Evolutionary conservation across 176 grass and related monocot genomes (phyloP).

Genomic region (Oryza glumipatula): DNA sequence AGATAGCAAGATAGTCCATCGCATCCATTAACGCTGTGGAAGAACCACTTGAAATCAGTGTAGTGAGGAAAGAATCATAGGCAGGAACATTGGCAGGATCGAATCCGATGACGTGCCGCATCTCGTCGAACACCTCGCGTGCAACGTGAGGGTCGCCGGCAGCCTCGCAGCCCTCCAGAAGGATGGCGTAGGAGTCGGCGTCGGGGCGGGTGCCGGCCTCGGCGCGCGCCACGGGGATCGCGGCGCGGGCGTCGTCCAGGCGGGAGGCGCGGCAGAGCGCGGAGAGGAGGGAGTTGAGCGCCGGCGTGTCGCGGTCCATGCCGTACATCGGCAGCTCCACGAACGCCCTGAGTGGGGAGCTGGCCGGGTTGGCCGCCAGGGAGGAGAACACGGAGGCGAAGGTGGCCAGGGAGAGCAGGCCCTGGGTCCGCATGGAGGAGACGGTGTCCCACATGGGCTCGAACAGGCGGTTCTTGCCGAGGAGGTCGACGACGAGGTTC

Average conservation of each 20-base stretch:
- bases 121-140: constrained; percentile 82
- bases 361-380: constrained; percentile 43
- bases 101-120: constrained; percentile 56
- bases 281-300: constrained; percentile 79
- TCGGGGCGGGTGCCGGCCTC: constrained; percentile 50
- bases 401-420: constrained; percentile 72
- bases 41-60: constrained; percentile 55
- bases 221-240: constrained; percentile 41
- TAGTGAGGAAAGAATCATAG: constrained; percentile 81
- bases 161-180: constrained; percentile 82
- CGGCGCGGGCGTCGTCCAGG: constrained; percentile 60
- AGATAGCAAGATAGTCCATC: constrained; percentile 48
- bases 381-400: constrained; percentile 86
- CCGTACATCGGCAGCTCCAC: constrained; percentile 55
- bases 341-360: constrained; percentile 60
- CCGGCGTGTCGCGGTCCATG: constrained; percentile 50
- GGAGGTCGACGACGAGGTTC: constrained; percentile 89
- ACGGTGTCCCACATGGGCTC: constrained; percentile 71
- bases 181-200: constrained; percentile 78
- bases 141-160: constrained; percentile 52
- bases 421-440: constrained; percentile 63
- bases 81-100: constrained; percentile 62
- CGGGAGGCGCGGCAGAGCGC: constrained; percentile 77
- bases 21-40: constrained; percentile 53
- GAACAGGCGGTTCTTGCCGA: constrained; percentile 80